Conservation (phyloP, 345 rosid genomes). For the Eucalyptus cladocalyx region DNA sequence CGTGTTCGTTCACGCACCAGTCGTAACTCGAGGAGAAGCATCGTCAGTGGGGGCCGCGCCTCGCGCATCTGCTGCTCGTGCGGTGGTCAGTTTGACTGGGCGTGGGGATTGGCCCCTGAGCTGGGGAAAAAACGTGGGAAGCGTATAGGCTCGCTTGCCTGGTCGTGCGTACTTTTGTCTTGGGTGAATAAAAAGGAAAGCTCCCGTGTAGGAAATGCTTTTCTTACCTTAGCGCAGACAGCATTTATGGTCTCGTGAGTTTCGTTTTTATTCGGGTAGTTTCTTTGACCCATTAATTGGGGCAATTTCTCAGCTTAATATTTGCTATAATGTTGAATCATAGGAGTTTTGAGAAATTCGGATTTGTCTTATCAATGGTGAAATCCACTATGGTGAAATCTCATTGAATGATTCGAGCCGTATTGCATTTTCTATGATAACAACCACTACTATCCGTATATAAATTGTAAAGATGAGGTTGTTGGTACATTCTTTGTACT, state of each 20-base stretch:
- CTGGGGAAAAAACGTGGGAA: background rate
- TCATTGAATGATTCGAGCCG: background rate
- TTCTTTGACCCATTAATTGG: background rate
- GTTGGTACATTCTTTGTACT: background rate
- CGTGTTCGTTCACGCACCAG: background rate
- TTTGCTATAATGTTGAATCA: background rate
- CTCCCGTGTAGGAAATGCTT: background rate
- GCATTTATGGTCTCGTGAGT: background rate
- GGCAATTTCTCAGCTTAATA: background rate
- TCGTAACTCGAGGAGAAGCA: background rate
- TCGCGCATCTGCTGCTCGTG: background rate
- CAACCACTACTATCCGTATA: background rate
- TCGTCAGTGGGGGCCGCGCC: background rate
- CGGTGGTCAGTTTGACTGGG: background rate
- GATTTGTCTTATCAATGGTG: background rate
- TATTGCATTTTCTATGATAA: background rate
- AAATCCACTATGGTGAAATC: background rate
- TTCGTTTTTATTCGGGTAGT: background rate
- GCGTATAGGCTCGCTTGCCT: background rate
- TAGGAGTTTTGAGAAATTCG: background rate
- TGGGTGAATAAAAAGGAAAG: background rate
- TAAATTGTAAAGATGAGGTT: background rate
- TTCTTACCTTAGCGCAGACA: background rate
- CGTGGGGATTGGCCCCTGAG: background rate
- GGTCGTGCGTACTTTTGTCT: background rate